Conservation (phyloP, 148 eudicot species). For the Fagopyrum esculentum region DNA sequence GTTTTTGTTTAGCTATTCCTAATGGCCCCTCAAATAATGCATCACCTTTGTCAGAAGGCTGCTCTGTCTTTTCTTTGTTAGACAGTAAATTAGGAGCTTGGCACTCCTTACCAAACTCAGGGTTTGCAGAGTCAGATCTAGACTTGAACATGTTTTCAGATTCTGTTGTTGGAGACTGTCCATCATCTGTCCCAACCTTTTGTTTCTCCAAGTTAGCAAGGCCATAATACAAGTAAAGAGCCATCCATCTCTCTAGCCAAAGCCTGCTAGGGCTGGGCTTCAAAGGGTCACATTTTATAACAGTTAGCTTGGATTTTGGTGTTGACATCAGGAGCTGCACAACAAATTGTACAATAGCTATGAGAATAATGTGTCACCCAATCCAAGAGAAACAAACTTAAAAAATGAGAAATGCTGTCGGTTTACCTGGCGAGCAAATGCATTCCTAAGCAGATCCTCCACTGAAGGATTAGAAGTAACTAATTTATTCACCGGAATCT, state of each 20-base stretch:
- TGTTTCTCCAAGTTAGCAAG: constrained; percentile 17
- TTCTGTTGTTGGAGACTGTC: neutral
- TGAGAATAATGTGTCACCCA: neutral
- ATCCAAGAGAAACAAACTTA: neutral
- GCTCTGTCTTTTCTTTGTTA: constrained; percentile 8
- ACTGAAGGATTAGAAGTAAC: constrained; percentile 29
- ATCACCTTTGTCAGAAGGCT: constrained; percentile 2
- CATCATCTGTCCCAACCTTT: constrained; percentile 17
- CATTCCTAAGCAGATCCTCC: constrained; percentile 65
- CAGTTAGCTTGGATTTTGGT: constrained; percentile 51
- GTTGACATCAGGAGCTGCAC: constrained; percentile 63
- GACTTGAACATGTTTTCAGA: neutral
- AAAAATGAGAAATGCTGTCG: neutral
- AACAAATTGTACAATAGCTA: neutral
- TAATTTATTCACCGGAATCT: constrained; percentile 27
- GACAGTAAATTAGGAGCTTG: neutral
- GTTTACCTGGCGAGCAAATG: constrained; percentile 77
- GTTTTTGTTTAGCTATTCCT: neutral
- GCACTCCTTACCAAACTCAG: neutral
- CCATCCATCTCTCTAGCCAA: constrained; percentile 97
- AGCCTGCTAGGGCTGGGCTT: constrained; percentile 68
- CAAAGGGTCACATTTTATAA: constrained; percentile 69
- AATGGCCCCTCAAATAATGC: neutral
- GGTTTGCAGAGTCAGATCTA: neutral
- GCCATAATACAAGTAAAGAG: constrained; percentile 33